These are phyloP conservation scores for Pichia thaimueangensis DNA, from an alignment of 805 yeast genomes.

Conservation along the genomic window DNA sequence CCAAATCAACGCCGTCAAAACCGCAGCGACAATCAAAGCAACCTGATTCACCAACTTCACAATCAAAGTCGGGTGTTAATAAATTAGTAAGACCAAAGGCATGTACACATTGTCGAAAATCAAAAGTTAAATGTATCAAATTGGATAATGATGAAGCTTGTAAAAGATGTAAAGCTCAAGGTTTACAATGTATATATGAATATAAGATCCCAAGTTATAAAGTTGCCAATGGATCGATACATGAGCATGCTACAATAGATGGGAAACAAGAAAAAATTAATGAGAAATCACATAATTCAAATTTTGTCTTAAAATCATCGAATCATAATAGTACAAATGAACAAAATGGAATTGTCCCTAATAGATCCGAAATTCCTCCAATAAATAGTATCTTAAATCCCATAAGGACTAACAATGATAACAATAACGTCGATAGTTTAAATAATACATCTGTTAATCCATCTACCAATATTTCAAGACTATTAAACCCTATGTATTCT, in stretches of 20 bases:
- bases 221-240: constrained; percentile 1
- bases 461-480: not conserved
- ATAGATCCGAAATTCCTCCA: not conserved
- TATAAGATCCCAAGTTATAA: constrained; percentile 34
- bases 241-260: no score
- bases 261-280: not conserved
- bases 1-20: no score
- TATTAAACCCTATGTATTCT: not conserved
- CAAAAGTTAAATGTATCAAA: constrained; percentile 59
- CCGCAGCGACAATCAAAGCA: not conserved
- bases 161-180: constrained; percentile 46
- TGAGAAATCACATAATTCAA: not conserved
- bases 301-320: not conserved
- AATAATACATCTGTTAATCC: not conserved
- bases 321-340: not conserved
- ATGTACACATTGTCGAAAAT: constrained; percentile 54
- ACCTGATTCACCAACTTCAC: not conserved
- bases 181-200: constrained; percentile 51
- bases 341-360: not conserved
- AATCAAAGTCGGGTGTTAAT: not conserved
- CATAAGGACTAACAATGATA: not conserved
- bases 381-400: constrained; percentile 5
- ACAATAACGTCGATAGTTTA: not conserved
- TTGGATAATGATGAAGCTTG: constrained; percentile 42
- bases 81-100: constrained; percentile 35